phyloP scores from a whole-genome alignment of 2,329 filamentous ascomycete species.

The Ophiostoma ulmi region DNA sequence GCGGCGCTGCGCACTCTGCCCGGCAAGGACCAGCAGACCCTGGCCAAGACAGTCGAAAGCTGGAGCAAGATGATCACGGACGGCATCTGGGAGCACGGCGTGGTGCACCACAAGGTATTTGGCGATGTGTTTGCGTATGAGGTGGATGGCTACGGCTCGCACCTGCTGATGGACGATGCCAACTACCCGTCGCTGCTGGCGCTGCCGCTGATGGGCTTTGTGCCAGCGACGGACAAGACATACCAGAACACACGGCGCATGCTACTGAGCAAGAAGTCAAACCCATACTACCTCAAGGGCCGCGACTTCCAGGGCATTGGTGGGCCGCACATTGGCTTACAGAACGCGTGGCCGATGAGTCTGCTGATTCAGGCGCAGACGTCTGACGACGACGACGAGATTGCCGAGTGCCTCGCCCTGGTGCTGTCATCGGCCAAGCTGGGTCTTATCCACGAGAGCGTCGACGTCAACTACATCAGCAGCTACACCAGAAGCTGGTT shows the following conservation, averaged over 20 bases:
- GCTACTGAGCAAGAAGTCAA: conserved; percentile 67
- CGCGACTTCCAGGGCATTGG: conserved; percentile 80
- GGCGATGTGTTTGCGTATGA: conserved; percentile 82
- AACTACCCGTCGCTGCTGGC: conserved; percentile 79
- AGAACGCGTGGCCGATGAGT: conserved; percentile 96
- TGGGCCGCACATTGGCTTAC: conserved; percentile 71
- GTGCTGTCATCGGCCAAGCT: conserved; percentile 72
- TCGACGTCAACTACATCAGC: conserved; percentile 65
- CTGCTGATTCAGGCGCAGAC: conserved; percentile 88
- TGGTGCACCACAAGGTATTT: conserved; percentile 68
- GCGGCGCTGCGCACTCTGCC: conserved; percentile 56
- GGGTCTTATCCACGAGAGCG: conserved; percentile 85
- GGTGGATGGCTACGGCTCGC: conserved; percentile 78
- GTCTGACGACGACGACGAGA: conserved; percentile 75
- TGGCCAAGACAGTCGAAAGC: conserved; percentile 52
- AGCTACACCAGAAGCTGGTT: conserved; percentile 91
- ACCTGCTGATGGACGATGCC: conserved; percentile 83
- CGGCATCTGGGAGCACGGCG: conserved; percentile 79
- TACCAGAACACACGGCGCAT: conserved; percentile 83
- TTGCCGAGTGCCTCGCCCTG: conserved; percentile 62
- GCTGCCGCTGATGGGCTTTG: conserved; percentile 72
- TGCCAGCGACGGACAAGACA: conserved; percentile 56
- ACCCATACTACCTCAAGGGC: conserved; percentile 84
- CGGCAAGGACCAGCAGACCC: conserved; percentile 31
- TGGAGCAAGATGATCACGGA: conserved; percentile 61